Percentiles rank a stretch among this genome's conserved stretches.
Evolutionary conservation across 2,329 filamentous ascomycete species (phyloP).

Genomic region (Talaromyces funiculosus): DNA sequence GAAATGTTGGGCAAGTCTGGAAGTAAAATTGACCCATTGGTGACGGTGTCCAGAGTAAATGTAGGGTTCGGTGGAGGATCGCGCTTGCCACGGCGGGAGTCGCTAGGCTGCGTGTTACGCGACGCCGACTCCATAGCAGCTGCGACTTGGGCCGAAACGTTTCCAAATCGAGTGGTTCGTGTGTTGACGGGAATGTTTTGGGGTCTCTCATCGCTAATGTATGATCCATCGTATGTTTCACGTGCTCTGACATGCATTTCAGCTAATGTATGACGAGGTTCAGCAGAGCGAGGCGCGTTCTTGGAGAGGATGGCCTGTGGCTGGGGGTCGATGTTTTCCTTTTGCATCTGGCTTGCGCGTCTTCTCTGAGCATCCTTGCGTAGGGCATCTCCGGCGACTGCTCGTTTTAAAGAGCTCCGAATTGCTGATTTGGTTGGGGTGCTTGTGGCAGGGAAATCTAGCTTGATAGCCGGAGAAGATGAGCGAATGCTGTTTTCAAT

Average conservation of each 20-base stretch:
- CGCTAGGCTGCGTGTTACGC: slow-evolving; percentile 29
- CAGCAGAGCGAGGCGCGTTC: slow-evolving; percentile 20
- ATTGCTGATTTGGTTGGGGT: slow-evolving; percentile 32
- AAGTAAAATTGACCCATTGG: slow-evolving; percentile 56
- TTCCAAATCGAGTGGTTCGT: slow-evolving; percentile 52
- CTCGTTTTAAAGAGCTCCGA: slow-evolving; percentile 25
- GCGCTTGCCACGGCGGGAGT: slow-evolving; percentile 25
- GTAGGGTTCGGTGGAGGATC: slow-evolving; percentile 22
- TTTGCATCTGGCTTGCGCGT: slow-evolving; percentile 36
- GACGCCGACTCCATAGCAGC: slow-evolving; percentile 37
- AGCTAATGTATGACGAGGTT: slow-evolving; percentile 47
- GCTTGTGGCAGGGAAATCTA: slow-evolving; percentile 30
- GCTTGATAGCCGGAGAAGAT: slow-evolving; percentile 36
- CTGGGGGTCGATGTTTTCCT: slow-evolving; percentile 33
- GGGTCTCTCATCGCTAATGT: slow-evolving; percentile 47
- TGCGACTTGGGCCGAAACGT: slow-evolving; percentile 37
- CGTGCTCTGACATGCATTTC: slow-evolving; percentile 52
- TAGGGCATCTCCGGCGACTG: slow-evolving; percentile 27
- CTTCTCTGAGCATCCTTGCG: slow-evolving; percentile 38
- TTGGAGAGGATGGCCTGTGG: slow-evolving; percentile 32
- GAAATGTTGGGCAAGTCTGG: slow-evolving; percentile 58
- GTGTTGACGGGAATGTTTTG: slow-evolving; percentile 38
- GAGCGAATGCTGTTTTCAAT: slow-evolving; percentile 42
- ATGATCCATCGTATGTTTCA: slow-evolving; percentile 49
- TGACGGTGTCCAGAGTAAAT: slow-evolving; percentile 31